These are phyloP conservation scores for Rhododendron molle DNA, from an alignment of 148 eudicot genomes.

Conservation along the genomic window DNA sequence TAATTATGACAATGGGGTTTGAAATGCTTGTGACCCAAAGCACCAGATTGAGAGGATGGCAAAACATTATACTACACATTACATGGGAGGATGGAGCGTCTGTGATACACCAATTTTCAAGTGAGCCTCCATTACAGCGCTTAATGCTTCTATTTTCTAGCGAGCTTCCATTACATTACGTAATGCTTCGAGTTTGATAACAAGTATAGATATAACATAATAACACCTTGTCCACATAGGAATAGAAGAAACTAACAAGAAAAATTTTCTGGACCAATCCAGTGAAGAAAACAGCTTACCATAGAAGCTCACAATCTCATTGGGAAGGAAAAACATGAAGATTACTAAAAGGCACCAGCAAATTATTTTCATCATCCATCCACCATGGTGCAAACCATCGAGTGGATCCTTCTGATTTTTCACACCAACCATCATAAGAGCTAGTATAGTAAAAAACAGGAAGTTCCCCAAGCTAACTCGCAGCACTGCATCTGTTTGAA, in stretches of 20 bases:
- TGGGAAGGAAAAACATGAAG: slow-evolving; percentile 92
- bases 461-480: slow-evolving; percentile 99
- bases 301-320: slow-evolving; percentile 79
- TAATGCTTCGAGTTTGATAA: not conserved
- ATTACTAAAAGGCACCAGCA: slow-evolving; percentile 91
- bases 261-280: not conserved
- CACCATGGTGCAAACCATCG: slow-evolving; percentile 93
- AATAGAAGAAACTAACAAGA: not conserved
- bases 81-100: not conserved
- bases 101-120: not conserved
- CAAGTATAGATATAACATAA: not conserved
- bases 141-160: not conserved
- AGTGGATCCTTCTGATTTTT: slow-evolving; percentile 96
- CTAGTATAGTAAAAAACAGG: slow-evolving; percentile 72
- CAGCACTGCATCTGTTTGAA: slow-evolving; percentile 96
- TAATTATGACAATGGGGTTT: not conserved
- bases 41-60: not conserved
- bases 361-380: slow-evolving; percentile 98
- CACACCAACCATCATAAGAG: slow-evolving; percentile 89
- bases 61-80: not conserved
- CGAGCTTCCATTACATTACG: not conserved
- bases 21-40: not conserved
- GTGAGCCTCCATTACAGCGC: not conserved
- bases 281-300: slow-evolving; percentile 43
- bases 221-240: not conserved